Evolutionary conservation across 805 yeast genomes (phyloP), one percentile per base, ranked within the genome.

Genomic region (Yarrowia alimentaria): DNA sequence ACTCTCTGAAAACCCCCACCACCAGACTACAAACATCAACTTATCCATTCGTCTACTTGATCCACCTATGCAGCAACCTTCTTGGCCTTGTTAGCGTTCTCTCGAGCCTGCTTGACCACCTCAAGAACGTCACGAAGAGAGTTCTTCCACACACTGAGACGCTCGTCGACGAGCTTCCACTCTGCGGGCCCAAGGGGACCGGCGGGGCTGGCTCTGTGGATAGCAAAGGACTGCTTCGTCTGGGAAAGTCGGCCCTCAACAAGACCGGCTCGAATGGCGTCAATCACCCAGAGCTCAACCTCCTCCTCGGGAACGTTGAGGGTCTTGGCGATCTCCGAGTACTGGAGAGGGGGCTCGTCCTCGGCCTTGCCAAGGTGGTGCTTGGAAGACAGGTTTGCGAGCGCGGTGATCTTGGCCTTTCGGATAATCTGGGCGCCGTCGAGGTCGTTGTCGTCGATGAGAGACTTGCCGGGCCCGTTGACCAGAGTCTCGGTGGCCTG

Each of bases 181-280:
- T 71, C 67, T 49, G 59, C 61, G 25, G 49, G 52, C n/a, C 63
- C 65, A 49, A 71, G 62, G 18, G 62, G 60, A 17, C 74, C 72
- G 14, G 68, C 58, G 12, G 63, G 57, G 14, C 60, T 52, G 24
- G 68, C 67, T 18, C 67, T 56, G 60, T 69, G 73, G 16, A 72
- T 60, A 42, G 58, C 57, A 54, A 71, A 67, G 38, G 55, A 55
- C 55, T 62, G 56, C 35, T 61, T 60, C 26, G 68, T 60, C 61
- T 71, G 76, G 54, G 68, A 63, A 63, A 71, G 64, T 51, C 73
- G 66, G 54, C 75, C 75, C 57, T 66, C 64, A 18, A 71, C 57
- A 13, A 71, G 64, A 5, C 70, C 71, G 3, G 71, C 69, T 52
- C 70, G 64, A 54, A 70, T 67, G 22, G 71, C 68, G 48, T 70